A percentile compares a stretch with the other conserved stretches of the same genome.
Conservation (phyloP, 495 filamentous ascomycete species). For the Xanthoparmelia taractica region DNA sequence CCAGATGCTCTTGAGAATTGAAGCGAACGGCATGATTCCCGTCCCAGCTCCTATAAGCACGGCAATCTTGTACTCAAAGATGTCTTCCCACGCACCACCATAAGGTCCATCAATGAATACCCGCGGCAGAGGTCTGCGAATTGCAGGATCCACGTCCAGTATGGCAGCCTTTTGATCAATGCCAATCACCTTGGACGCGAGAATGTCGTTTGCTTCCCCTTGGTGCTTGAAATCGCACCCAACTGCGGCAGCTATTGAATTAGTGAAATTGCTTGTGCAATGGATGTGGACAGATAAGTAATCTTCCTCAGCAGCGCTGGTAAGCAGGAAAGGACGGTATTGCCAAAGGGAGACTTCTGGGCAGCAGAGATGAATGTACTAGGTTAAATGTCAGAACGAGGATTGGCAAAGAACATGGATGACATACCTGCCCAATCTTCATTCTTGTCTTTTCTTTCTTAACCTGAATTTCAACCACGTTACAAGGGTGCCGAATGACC, state of each 20-base stretch:
- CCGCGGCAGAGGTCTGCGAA: conserved; percentile 61
- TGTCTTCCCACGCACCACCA: conserved; percentile 69
- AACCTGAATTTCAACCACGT: conserved; percentile 77
- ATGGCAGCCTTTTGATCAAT: conserved; percentile 48
- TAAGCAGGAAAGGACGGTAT: conserved; percentile 73
- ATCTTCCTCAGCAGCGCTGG: conserved; percentile 72
- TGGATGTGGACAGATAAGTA: conserved; percentile 76
- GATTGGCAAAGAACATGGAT: not conserved
- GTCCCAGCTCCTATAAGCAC: conserved; percentile 64
- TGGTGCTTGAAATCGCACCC: conserved; percentile 56
- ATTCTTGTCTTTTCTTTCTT: conserved; percentile 73
- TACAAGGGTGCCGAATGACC: conserved; percentile 75
- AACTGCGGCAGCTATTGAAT: conserved; percentile 52
- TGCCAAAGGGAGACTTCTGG: conserved; percentile 73
- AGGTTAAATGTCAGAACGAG: not conserved
- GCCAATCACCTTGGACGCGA: conserved; percentile 46
- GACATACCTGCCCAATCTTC: conserved; percentile 56
- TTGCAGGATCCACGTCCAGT: conserved; percentile 54
- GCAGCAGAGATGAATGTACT: conserved; percentile 76
- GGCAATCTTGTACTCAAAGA: conserved; percentile 67
- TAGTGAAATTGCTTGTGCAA: conserved; percentile 63
- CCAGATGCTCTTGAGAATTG: conserved; percentile 77
- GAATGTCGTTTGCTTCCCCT: conserved; percentile 33
- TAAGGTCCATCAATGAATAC: conserved; percentile 76
- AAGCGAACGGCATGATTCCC: conserved; percentile 68